phyloP scores from a whole-genome alignment of 192 early-diverging fungal species.

The Coemansia sp. region DNA sequence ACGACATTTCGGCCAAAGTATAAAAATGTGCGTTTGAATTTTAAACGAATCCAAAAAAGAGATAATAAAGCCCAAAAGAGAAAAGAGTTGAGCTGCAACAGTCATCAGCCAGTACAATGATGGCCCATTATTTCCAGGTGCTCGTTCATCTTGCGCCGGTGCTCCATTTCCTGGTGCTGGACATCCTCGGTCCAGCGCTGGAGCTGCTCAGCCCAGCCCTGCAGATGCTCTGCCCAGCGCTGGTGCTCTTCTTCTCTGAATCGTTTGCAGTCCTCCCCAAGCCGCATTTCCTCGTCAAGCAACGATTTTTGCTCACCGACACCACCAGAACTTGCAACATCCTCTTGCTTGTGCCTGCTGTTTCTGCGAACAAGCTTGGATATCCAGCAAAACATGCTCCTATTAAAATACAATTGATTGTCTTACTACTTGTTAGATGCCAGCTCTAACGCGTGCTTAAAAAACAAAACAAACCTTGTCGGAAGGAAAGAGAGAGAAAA shows the following conservation, averaged over 20 bases:
- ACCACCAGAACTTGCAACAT: neutral
- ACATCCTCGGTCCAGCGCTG: neutral
- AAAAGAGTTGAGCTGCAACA: too few relatives aligned
- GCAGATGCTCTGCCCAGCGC: neutral
- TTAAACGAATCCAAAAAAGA: neutral
- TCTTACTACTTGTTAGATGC: too few relatives aligned
- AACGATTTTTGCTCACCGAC: neutral
- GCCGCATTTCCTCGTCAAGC: too few relatives aligned
- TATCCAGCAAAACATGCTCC: neutral
- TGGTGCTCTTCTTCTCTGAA: neutral
- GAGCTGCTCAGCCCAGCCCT: neutral
- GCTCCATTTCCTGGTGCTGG: neutral
- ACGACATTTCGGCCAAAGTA: slow-evolving; percentile 36
- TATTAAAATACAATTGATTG: neutral
- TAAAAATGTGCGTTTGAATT: neutral
- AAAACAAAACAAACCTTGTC: too few relatives aligned
- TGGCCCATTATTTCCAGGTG: neutral
- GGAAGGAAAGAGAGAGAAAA: neutral
- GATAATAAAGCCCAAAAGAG: neutral
- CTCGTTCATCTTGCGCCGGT: neutral
- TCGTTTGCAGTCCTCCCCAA: neutral
- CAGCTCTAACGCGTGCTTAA: too few relatives aligned
- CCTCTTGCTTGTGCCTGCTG: neutral
- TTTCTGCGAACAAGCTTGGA: neutral
- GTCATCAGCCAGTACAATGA: too few relatives aligned